Base-by-base conservation (phyloP, 805 yeast genomes). In the Debaryomyces hansenii region DNA sequence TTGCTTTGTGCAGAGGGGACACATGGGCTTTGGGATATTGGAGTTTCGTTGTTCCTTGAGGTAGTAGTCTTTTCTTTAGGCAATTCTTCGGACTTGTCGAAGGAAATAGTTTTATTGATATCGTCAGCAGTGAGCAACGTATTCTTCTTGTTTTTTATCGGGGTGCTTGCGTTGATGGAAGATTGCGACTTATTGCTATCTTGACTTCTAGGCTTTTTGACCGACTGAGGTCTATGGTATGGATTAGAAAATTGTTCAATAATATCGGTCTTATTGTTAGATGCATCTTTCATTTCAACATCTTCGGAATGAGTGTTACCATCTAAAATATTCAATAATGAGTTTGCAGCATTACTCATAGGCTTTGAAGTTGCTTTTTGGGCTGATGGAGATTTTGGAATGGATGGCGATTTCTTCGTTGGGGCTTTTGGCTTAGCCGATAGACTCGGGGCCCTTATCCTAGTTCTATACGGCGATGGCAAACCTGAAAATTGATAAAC, bases 401-500 rank as follows among this genome's bases (percentile, higher is more conserved):
- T 4, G 32, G 42, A 36, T 32, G 36, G 24, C 10, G 42, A 24
- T n/a, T 10, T 15, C 31, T 36, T 32, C n/a, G 24, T 9, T 14
- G 37, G 11, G 15, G 27, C 47, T 24, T 44, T 42, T 20, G 42
- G 29, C 10, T 40, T 44, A 18, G 59, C 44, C 12, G 51, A 46
- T 14, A 56, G 42, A 20, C 60, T 56, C 2, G 69, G 76, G 20
- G 69, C 66, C 49, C 57, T 63, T 48, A 64, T 72, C 49, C 72
- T 62, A 1, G 77, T 72, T 48, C 67, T 55, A 53, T 71, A 72
- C 2, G 77, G 77, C 3, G 76, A 70, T 4, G 77, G 77, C 29
- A 73, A 55, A 1, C 77, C 78, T 1, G 75, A 67, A 45, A 73
- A 73, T 44, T 70, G 77, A 53, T 72, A 72, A 9, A 73, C 77